Evolutionary conservation across 2,329 filamentous ascomycete species (phyloP).

Genomic region (Sporothrix curviconia): DNA sequence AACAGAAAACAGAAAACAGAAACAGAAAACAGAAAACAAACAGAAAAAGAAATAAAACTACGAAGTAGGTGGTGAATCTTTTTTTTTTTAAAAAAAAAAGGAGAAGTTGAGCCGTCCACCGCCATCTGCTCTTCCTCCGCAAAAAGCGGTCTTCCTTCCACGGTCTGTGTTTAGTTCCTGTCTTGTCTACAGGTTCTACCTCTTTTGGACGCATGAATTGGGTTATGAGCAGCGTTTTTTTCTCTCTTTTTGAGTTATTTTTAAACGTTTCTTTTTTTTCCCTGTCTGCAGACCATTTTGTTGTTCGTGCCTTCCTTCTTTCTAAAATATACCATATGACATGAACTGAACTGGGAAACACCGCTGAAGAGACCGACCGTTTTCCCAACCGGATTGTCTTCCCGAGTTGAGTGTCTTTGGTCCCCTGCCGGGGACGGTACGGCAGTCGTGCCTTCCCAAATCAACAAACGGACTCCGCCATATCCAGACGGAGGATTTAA

Average conservation of each 20-base stretch:
- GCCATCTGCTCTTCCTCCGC: not conserved
- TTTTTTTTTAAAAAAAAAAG: too few relatives aligned
- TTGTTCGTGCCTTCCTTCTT: not conserved
- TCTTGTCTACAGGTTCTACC: too few relatives aligned
- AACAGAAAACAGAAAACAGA: too few relatives aligned
- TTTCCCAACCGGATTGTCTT: constrained; percentile 3
- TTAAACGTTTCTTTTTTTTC: not conserved
- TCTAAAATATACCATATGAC: too few relatives aligned
- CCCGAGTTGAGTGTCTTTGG: not conserved
- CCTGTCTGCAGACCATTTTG: not conserved
- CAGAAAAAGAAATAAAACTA: not conserved
- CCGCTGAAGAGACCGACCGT: too few relatives aligned
- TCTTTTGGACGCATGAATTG: too few relatives aligned
- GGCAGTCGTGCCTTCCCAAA: not conserved
- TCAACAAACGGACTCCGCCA: not conserved
- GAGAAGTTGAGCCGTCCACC: not conserved
- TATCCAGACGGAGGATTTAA: not conserved
- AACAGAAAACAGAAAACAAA: too few relatives aligned
- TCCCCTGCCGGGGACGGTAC: not conserved
- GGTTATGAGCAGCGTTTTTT: not conserved
- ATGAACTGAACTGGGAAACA: too few relatives aligned
- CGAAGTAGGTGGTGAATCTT: too few relatives aligned
- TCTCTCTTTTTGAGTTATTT: not conserved
- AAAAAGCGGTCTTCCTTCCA: not conserved
- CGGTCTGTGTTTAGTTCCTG: not conserved